Conservation (phyloP, 2,329 filamentous ascomycete genomes). For the Colletotrichum karsti region DNA sequence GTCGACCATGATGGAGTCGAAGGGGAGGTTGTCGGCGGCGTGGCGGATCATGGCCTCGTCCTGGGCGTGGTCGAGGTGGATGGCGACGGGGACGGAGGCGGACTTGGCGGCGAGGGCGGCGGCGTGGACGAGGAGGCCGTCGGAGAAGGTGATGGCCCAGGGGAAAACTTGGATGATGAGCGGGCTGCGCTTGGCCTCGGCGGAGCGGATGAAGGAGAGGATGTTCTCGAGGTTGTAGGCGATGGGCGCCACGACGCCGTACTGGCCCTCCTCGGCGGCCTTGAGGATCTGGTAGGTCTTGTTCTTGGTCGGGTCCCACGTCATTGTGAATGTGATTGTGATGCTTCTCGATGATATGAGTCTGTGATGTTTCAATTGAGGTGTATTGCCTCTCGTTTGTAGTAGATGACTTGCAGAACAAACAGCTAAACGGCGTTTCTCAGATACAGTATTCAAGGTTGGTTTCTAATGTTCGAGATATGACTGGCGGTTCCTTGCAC, state of each 20-base stretch:
- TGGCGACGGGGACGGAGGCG: constrained; percentile 65
- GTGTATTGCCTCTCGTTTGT: no score
- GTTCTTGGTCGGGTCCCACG: constrained; percentile 33
- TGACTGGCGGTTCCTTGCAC: not conserved
- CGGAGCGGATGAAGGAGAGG: constrained; percentile 71
- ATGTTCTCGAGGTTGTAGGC: constrained; percentile 75
- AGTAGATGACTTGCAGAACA: not conserved
- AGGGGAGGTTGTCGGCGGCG: constrained; percentile 64
- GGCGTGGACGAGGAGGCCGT: constrained; percentile 59
- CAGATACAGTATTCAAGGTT: not conserved
- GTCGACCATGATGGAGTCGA: constrained; percentile 81
- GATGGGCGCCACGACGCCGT: constrained; percentile 62
- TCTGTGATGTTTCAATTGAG: not conserved
- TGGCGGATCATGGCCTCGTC: constrained; percentile 64
- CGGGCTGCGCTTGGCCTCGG: constrained; percentile 71
- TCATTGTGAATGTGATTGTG: constrained; percentile 21
- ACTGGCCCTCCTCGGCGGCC: constrained; percentile 60
- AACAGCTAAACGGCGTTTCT: not conserved
- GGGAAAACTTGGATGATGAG: constrained; percentile 78
- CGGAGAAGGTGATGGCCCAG: constrained; percentile 73
- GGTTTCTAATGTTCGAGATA: not conserved
- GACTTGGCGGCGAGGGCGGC: constrained; percentile 62
- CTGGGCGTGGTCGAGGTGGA: constrained; percentile 76
- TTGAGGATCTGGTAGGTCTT: constrained; percentile 53
- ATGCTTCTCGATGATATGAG: not conserved